These are phyloP conservation scores for Chaetomium tenue DNA, from an alignment of 495 filamentous ascomycete genomes.

Conservation along the genomic window DNA sequence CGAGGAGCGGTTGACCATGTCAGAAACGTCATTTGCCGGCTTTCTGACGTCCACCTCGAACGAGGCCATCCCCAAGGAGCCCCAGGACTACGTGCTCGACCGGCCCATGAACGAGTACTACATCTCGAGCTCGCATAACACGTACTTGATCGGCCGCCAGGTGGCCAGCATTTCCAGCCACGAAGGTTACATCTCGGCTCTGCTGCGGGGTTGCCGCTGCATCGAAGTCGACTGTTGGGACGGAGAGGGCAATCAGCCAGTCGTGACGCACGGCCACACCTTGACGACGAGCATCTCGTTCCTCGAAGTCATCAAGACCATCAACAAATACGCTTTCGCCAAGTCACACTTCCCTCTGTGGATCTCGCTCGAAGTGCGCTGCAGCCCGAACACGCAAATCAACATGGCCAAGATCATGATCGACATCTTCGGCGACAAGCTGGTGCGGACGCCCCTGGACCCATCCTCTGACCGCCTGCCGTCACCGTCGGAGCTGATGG, in stretches of 20 bases:
- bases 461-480: slow-evolving; percentile 66
- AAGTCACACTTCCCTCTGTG: slow-evolving; percentile 81
- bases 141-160: slow-evolving; percentile 89
- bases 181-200: slow-evolving; percentile 89
- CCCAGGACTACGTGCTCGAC: slow-evolving; percentile 61
- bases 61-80: slow-evolving; percentile 55
- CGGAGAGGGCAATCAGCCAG: slow-evolving; percentile 77
- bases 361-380: slow-evolving; percentile 94
- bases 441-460: slow-evolving; percentile 71
- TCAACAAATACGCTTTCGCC: slow-evolving; percentile 88
- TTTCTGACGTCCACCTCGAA: slow-evolving; percentile 77
- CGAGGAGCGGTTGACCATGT: slow-evolving; percentile 59
- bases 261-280: slow-evolving; percentile 87
- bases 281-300: slow-evolving; percentile 84
- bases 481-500: slow-evolving; percentile 77
- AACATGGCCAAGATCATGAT: slow-evolving; percentile 91
- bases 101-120: slow-evolving; percentile 95
- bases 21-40: slow-evolving; percentile 66
- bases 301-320: slow-evolving; percentile 82
- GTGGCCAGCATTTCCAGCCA: slow-evolving; percentile 85
- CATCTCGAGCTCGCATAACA: slow-evolving; percentile 98
- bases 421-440: slow-evolving; percentile 70
- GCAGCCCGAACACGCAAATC: slow-evolving; percentile 74
- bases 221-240: slow-evolving; percentile 99
- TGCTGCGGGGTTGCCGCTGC: slow-evolving; percentile 86